Conservation (phyloP, 805 yeast genomes). For the Candida sithepensis region DNA sequence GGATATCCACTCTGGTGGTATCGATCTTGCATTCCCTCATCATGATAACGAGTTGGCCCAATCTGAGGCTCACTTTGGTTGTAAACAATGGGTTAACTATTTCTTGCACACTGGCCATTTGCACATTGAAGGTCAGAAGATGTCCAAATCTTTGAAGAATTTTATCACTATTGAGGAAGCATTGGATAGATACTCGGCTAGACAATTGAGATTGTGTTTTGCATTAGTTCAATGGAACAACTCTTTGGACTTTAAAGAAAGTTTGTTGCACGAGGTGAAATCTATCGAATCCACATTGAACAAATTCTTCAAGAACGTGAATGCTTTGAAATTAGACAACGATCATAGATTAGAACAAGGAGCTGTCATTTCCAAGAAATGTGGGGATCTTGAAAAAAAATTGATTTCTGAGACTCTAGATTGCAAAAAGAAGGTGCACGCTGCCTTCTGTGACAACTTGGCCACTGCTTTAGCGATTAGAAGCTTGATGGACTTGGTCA, state of each 20-base stretch:
- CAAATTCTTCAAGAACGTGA: constrained; percentile 82
- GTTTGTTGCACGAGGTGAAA: constrained; percentile 71
- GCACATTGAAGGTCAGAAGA: constrained; percentile 97
- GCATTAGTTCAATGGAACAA: constrained; percentile 91
- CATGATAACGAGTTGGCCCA: constrained; percentile 99
- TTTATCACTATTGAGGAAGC: constrained; percentile 95
- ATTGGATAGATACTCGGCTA: constrained; percentile 58
- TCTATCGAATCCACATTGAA: constrained; percentile 69
- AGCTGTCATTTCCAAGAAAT: constrained; percentile 57
- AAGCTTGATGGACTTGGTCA: constrained; percentile 62
- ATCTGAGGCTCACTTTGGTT: constrained; percentile 86
- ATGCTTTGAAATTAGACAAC: constrained; percentile 73
- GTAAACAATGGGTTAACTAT: constrained; percentile 94
- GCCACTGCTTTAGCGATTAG: constrained; percentile 75
- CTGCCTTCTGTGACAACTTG: constrained; percentile 84
- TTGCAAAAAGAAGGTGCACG: constrained; percentile 61
- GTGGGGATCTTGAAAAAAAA: constrained; percentile 50
- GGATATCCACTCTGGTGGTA: constrained; percentile 96
- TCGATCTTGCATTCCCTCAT: constrained; percentile 97
- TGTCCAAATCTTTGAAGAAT: constrained; percentile 93
- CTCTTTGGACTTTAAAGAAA: constrained; percentile 87
- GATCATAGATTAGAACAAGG: constrained; percentile 47
- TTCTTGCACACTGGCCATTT: constrained; percentile 96
- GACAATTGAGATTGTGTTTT: constrained; percentile 89
- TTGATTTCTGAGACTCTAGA: constrained; percentile 40